phyloP scores from a whole-genome alignment of 352 stramenopile species.

The Phytophthora meadii region DNA sequence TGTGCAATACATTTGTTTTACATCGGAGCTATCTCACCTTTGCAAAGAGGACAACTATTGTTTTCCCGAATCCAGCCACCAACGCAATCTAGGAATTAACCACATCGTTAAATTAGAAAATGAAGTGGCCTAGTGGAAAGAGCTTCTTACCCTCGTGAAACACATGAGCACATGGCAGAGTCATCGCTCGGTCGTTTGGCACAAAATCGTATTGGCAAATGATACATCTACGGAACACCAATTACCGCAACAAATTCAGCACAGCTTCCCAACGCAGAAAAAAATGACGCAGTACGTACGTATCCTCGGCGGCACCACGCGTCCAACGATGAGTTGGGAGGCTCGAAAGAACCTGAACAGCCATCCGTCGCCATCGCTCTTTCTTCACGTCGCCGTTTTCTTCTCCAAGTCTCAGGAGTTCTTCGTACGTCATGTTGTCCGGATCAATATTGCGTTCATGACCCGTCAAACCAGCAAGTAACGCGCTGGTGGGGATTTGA shows the following conservation, averaged over 20 bases:
- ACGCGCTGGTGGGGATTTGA: constrained; percentile 4
- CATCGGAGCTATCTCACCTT: constrained; percentile 59
- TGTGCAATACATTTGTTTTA: constrained; percentile 26
- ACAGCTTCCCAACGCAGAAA: no score
- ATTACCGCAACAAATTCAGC: neutral
- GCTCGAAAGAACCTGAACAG: constrained; percentile 66
- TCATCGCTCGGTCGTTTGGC: constrained; percentile 62
- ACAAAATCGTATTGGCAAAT: constrained; percentile 78
- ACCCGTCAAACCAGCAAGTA: constrained; percentile 15
- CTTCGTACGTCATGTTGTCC: constrained; percentile 86
- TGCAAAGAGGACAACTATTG: constrained; percentile 83
- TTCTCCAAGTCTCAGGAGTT: constrained; percentile 73
- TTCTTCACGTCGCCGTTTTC: constrained; percentile 79
- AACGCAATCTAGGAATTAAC: constrained; percentile 60
- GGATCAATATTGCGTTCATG: constrained; percentile 58
- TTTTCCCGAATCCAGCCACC: constrained; percentile 77
- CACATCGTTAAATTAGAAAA: neutral
- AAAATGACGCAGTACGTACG: constrained; percentile 46
- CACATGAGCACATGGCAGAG: constrained; percentile 75
- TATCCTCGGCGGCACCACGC: constrained; percentile 42
- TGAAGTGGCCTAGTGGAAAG: neutral
- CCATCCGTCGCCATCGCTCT: constrained; percentile 71
- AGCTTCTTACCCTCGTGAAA: constrained; percentile 68
- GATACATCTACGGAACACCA: constrained; percentile 54
- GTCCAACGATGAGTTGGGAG: constrained; percentile 72